phyloP scores from a whole-genome alignment of 2,329 filamentous ascomycete species.

The Mycosphaerelloides madeirae region DNA sequence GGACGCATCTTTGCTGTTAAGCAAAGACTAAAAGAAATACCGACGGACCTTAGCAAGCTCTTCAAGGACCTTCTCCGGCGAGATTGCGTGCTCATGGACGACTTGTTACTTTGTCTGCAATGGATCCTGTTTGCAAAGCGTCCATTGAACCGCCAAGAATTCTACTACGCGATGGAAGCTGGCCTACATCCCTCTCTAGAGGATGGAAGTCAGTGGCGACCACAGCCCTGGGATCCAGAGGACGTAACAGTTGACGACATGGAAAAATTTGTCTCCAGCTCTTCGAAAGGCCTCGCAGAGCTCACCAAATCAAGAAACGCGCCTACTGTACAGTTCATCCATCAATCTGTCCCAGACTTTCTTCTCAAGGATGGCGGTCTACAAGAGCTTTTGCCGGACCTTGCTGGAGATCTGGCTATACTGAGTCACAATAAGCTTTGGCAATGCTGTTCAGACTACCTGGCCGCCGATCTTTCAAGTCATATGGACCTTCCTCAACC shows the following conservation, averaged over 20 bases:
- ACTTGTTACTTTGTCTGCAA: conserved; percentile 45
- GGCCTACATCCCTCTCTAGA: conserved; percentile 18
- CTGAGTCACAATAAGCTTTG: conserved; percentile 19
- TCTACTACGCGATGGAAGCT: conserved; percentile 43
- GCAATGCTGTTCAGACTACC: conserved; percentile 10
- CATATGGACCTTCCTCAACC: background rate
- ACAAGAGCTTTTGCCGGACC: conserved; percentile 24
- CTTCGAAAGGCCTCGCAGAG: conserved; percentile 51
- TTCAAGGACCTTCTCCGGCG: conserved; percentile 50
- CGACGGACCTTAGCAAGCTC: conserved; percentile 41
- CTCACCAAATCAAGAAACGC: conserved; percentile 28
- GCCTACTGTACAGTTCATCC: conserved; percentile 49
- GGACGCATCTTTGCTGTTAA: conserved; percentile 30
- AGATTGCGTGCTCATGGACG: conserved; percentile 40
- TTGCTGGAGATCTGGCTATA: background rate
- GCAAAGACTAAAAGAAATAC: conserved; percentile 37
- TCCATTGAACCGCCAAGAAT: conserved; percentile 42
- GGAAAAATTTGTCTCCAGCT: conserved; percentile 35
- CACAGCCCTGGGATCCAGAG: conserved; percentile 22
- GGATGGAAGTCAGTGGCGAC: background rate
- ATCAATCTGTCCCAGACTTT: conserved; percentile 50
- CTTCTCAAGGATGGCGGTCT: conserved; percentile 38
- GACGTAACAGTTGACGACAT: conserved; percentile 22
- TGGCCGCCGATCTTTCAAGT: conserved; percentile 1
- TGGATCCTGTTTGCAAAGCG: conserved; percentile 51